phyloP scores from a whole-genome alignment of 306 rosid genomes.

The Acacia crassicarpa region DNA sequence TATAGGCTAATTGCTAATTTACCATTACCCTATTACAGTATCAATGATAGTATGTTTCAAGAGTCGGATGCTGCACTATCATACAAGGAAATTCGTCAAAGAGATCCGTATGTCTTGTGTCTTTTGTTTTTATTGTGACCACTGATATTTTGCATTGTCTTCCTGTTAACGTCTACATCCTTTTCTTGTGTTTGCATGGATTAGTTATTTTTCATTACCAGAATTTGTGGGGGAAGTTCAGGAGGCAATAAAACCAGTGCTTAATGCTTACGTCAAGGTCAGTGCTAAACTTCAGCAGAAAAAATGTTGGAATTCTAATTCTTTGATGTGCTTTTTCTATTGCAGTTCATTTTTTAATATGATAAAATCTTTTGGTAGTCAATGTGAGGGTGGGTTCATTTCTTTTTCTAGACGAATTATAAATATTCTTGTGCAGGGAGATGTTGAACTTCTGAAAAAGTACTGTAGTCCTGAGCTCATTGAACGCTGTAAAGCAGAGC shows the following conservation, averaged over 20 bases:
- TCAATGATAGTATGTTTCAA: conserved; percentile 83
- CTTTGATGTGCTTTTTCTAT: neutral
- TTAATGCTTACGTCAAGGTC: conserved; percentile 83
- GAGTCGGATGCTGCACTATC: conserved; percentile 90
- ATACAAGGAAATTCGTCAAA: conserved; percentile 77
- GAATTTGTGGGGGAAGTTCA: conserved; percentile 85
- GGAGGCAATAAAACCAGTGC: conserved; percentile 87
- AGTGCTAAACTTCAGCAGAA: conserved; percentile 25
- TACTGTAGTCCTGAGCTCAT: conserved; percentile 79
- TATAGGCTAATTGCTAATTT: conserved; percentile 5
- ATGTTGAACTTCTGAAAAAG: conserved; percentile 71
- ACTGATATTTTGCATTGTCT: conserved; percentile 18
- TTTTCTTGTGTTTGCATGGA: conserved; percentile 31
- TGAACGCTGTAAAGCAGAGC: conserved; percentile 93
- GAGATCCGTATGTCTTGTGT: conserved; percentile 76
- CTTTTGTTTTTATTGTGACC: conserved; percentile 21
- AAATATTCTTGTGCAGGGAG: conserved; percentile 57
- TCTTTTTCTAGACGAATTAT: neutral
- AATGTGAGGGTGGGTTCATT: neutral
- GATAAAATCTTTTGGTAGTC: conserved; percentile 9
- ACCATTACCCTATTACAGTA: conserved; percentile 48
- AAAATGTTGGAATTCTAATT: conserved; percentile 15
- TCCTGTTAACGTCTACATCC: conserved; percentile 19
- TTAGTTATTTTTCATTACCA: conserved; percentile 75
- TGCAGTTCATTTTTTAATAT: neutral